phyloP scores from a whole-genome alignment of 2,329 filamentous ascomycete genomes.

The Arthroderma sp. region DNA sequence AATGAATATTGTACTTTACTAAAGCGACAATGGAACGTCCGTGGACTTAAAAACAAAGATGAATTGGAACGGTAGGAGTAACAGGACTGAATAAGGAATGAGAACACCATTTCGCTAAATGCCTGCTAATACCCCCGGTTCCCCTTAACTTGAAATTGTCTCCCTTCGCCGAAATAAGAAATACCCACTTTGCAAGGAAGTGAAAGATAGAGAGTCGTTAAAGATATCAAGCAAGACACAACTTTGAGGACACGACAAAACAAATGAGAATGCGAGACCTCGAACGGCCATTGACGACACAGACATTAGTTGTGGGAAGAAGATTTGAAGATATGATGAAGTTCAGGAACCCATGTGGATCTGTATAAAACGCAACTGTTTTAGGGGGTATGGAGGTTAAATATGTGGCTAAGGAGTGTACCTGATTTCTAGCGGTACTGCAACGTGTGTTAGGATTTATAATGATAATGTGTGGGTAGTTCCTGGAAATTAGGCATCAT shows the following conservation, averaged over 20 bases:
- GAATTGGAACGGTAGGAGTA: not conserved
- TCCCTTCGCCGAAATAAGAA: constrained; percentile 5
- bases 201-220: not conserved
- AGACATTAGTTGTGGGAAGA: not conserved
- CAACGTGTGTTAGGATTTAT: not conserved
- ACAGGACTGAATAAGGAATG: not conserved
- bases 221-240: not conserved
- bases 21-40: not conserved
- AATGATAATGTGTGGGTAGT: not conserved
- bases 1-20: not conserved
- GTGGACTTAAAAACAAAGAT: not conserved
- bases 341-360: not conserved
- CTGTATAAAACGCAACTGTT: not conserved
- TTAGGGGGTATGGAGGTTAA: not conserved
- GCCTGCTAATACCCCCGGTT: constrained; percentile 1
- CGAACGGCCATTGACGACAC: not conserved
- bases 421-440: not conserved
- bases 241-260: not conserved
- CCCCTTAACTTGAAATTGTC: constrained; percentile 1
- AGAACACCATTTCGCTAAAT: constrained; percentile 7
- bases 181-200: constrained; percentile 4
- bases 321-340: not conserved
- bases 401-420: not conserved
- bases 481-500: not conserved
- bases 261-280: not conserved